Evolutionary conservation across 2,329 filamentous ascomycete genomes (phyloP).

Genomic region (Geosmithia morbida): DNA sequence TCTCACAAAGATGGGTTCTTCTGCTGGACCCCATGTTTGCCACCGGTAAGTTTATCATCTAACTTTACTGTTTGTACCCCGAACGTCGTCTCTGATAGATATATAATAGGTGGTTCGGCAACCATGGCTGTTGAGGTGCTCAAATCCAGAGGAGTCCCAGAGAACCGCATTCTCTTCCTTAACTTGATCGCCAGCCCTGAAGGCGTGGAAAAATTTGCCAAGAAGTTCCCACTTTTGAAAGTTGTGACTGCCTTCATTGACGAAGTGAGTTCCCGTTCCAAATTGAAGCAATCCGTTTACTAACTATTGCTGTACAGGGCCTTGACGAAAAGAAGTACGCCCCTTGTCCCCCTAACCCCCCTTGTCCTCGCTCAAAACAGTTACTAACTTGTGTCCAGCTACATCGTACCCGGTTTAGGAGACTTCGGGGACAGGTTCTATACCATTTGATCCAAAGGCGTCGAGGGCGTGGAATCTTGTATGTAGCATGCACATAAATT

Average conservation of each 20-base stretch:
- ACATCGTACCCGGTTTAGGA: constrained; percentile 85
- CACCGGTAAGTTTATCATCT: constrained; percentile 48
- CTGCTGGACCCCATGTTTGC: constrained; percentile 98
- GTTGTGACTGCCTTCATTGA: constrained; percentile 96
- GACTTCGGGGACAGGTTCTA: constrained; percentile 96
- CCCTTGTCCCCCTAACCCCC: not conserved
- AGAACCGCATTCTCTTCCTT: constrained; percentile 89
- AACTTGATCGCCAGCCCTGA: constrained; percentile 97
- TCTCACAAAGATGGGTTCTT: constrained; percentile 82
- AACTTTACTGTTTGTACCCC: not conserved
- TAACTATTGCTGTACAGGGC: constrained; percentile 32
- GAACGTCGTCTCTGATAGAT: not conserved
- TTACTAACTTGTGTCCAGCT: constrained; percentile 43
- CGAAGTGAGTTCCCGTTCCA: constrained; percentile 30
- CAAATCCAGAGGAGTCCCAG: constrained; percentile 78
- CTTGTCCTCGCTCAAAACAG: not conserved
- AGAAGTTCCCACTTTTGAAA: constrained; percentile 75
- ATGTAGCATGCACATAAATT: not conserved
- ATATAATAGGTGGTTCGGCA: constrained; percentile 63
- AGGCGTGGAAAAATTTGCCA: constrained; percentile 77
- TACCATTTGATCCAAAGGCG: constrained; percentile 48
- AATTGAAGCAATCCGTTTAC: not conserved
- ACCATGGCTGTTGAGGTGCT: constrained; percentile 95
- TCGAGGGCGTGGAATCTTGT: not conserved
- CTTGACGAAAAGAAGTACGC: constrained; percentile 86